Percentiles rank a stretch among this genome's conserved stretches.
Evolutionary conservation across 208 protist genomes (phyloP).

Genomic region (Trypanosoma melophagium): DNA sequence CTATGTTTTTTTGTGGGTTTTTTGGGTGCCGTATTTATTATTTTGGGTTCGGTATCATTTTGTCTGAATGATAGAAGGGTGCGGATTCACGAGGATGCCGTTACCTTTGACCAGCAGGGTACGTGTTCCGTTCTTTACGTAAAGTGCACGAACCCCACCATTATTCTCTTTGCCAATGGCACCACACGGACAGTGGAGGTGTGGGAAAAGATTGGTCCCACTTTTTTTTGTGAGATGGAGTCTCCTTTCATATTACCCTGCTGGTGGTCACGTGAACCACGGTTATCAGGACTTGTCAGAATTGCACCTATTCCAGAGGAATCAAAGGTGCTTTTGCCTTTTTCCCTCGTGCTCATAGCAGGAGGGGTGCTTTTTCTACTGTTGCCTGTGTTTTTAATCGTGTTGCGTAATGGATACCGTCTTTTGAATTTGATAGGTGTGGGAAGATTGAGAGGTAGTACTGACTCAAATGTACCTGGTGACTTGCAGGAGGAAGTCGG

Average conservation of each 20-base stretch:
- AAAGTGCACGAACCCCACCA: constrained; percentile 5
- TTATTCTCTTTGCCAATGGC: neutral
- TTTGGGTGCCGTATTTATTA: no score
- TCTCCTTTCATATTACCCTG: constrained; percentile 6
- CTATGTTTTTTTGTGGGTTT: no score
- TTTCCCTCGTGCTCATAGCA: constrained; percentile 1
- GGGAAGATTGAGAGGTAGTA: no score
- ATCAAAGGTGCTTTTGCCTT: neutral
- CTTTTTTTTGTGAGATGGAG: constrained; percentile 11
- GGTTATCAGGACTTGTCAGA: constrained; percentile 8
- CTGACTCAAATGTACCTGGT: neutral
- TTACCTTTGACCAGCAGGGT: constrained; percentile 12
- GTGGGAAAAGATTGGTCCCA: constrained; percentile 9
- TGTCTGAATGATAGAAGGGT: neutral
- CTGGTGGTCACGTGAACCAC: neutral
- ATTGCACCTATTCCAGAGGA: constrained; percentile 5
- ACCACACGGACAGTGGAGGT: neutral
- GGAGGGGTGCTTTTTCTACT: neutral
- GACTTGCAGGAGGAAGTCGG: neutral
- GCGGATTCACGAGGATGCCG: neutral
- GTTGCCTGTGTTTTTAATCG: no score
- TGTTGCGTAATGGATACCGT: no score
- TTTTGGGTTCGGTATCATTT: no score
- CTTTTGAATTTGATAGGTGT: no score
- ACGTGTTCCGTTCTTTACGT: constrained; percentile 8